Percentiles rank a stretch among this genome's conserved stretches.
phyloP scores from a whole-genome alignment of 176 grass and related monocot species.

The Paspalum vaginatum region DNA sequence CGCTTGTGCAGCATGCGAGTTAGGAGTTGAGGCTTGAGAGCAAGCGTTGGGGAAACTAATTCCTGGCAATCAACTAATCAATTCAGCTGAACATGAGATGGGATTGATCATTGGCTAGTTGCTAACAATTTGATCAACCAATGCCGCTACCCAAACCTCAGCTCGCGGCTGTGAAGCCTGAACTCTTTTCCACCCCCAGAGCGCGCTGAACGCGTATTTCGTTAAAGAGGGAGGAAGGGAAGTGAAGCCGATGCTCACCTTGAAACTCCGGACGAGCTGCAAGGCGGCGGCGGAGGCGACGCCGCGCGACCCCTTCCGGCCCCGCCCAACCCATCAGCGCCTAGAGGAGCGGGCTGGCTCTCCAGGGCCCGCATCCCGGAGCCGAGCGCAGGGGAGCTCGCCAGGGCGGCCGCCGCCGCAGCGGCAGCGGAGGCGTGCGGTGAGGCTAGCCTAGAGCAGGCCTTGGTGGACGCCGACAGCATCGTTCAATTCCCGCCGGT shows the following conservation, averaged over 20 bases:
- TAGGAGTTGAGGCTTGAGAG: not conserved
- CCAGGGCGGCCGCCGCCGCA: not conserved
- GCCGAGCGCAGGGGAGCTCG: constrained; percentile 11
- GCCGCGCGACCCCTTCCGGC: not conserved
- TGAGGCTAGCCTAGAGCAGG: constrained; percentile 37
- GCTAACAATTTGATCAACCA: not conserved
- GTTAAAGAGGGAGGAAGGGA: no score
- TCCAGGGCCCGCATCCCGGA: constrained; percentile 25
- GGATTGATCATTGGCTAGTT: not conserved
- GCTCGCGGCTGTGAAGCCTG: not conserved
- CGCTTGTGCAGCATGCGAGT: not conserved
- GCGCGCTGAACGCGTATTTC: no score
- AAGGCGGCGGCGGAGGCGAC: not conserved
- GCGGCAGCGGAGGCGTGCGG: constrained; percentile 3
- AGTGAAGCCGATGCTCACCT: constrained; percentile 26
- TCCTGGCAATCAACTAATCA: not conserved
- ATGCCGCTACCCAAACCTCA: not conserved
- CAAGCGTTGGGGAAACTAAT: not conserved
- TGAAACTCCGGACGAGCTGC: constrained; percentile 12
- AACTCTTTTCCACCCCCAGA: no score
- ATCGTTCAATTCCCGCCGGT: constrained; percentile 17
- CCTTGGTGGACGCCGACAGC: constrained; percentile 42
- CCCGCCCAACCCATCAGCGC: not conserved
- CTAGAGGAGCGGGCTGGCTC: not conserved
- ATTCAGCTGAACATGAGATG: not conserved